Conservation (phyloP, 306 rosid species). For the Psophocarpus tetragonolobus region DNA sequence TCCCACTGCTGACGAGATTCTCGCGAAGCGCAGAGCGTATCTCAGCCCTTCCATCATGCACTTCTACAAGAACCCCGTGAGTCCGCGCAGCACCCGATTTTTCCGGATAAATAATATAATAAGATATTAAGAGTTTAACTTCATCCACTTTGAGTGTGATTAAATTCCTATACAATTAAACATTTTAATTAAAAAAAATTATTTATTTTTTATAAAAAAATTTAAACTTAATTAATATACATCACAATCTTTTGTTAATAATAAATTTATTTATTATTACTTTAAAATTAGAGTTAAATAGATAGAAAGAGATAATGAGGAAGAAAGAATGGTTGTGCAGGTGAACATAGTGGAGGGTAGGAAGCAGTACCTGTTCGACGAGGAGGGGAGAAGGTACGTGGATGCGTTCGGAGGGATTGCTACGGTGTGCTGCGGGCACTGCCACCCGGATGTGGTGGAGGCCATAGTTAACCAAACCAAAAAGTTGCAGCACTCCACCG, state of each 20-base stretch:
- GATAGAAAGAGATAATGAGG: neutral
- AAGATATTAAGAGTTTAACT: neutral
- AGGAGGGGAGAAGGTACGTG: constrained; percentile 66
- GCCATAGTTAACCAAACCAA: constrained; percentile 73
- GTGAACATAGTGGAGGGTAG: constrained; percentile 72
- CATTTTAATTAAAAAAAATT: no score
- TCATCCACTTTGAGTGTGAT: neutral
- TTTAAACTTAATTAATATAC: no score
- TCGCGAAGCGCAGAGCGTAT: constrained; percentile 71
- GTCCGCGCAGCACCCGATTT: constrained; percentile 29
- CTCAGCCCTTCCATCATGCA: constrained; percentile 69
- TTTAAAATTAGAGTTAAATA: no score
- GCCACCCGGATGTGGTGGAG: constrained; percentile 79
- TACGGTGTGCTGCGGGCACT: constrained; percentile 89
- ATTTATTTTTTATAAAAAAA: no score
- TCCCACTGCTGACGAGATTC: constrained; percentile 59
- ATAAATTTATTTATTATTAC: no score
- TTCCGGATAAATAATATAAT: neutral
- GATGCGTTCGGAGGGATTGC: constrained; percentile 92
- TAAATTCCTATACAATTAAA: no score
- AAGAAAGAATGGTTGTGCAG: constrained; percentile 33
- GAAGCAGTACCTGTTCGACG: constrained; percentile 83
- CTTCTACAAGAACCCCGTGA: constrained; percentile 68
- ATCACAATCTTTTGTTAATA: no score
- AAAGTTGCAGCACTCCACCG: constrained; percentile 75